Evolutionary conservation across 2,329 filamentous ascomycete species (phyloP).

Genomic region (Dichotomopilus funicola): DNA sequence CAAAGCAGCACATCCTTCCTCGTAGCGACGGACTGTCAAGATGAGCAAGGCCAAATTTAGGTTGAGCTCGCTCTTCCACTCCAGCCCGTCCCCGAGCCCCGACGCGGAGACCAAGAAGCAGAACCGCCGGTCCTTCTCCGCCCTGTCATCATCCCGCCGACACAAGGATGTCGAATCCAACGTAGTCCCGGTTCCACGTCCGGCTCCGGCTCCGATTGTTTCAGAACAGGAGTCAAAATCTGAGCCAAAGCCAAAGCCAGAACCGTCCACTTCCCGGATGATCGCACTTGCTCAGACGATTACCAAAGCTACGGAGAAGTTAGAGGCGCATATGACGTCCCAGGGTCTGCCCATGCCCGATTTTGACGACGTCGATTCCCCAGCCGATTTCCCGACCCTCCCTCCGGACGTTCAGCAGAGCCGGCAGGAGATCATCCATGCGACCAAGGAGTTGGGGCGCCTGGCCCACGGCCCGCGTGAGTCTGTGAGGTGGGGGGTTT

Average conservation of each 20-base stretch:
- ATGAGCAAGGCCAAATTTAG: conserved; percentile 30
- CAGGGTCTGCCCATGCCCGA: conserved; percentile 37
- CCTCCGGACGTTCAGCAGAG: conserved; percentile 40
- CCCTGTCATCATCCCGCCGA: conserved; percentile 23
- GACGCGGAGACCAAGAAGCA: conserved; percentile 30
- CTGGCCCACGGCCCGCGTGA: conserved; percentile 46
- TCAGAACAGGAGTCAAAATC: not conserved
- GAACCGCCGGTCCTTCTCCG: conserved; percentile 30
- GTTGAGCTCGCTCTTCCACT: conserved; percentile 32
- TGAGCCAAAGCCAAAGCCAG: not conserved
- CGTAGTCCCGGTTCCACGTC: not conserved
- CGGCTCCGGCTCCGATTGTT: not conserved
- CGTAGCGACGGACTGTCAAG: conserved; percentile 1
- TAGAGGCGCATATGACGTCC: conserved; percentile 41
- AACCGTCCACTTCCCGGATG: conserved; percentile 33
- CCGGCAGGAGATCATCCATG: conserved; percentile 42
- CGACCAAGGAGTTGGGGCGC: conserved; percentile 41
- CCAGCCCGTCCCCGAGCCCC: conserved; percentile 16
- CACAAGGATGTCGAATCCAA: conserved; percentile 19
- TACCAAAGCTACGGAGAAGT: conserved; percentile 40
- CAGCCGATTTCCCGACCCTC: conserved; percentile 41
- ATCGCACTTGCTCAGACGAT: conserved; percentile 43
- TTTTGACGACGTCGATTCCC: conserved; percentile 40
- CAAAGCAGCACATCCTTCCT: too few relatives aligned
- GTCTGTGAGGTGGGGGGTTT: conserved; percentile 45